These are phyloP conservation scores for Setomelanomma holmii DNA, from an alignment of 2,329 filamentous ascomycete species.

Conservation along the genomic window DNA sequence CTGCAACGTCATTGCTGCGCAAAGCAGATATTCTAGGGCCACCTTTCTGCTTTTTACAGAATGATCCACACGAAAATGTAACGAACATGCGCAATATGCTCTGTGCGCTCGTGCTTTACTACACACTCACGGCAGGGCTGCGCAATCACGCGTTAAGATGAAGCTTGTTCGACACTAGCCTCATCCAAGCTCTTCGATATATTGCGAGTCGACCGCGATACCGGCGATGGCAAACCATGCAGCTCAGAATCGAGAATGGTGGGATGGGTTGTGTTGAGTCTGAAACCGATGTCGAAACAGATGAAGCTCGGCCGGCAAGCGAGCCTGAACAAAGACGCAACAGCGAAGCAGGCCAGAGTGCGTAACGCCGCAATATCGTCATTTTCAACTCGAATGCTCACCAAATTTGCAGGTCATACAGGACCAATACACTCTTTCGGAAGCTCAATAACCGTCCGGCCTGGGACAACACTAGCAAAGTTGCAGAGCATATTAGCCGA, in stretches of 20 bases:
- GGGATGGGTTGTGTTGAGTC: not conserved
- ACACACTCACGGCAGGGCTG: constrained; percentile 1
- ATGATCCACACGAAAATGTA: constrained; percentile 1
- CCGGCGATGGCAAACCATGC: constrained; percentile 17
- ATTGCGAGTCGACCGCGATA: constrained; percentile 7
- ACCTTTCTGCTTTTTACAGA: constrained; percentile 21
- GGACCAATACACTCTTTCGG: not conserved
- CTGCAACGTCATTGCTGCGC: constrained; percentile 16
- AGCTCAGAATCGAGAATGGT: no score
- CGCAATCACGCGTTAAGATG: constrained; percentile 11
- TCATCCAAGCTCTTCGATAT: constrained; percentile 8
- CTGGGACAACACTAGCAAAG: not conserved
- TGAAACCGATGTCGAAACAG: not conserved
- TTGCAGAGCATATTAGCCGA: not conserved
- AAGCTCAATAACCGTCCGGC: not conserved
- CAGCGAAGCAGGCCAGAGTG: no score
- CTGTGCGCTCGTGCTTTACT: constrained; percentile 17
- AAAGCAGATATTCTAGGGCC: constrained; percentile 7
- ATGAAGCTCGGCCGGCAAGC: not conserved
- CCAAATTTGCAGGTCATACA: not conserved
- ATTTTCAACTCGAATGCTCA: not conserved
- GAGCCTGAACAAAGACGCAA: not conserved
- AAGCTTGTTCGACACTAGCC: constrained; percentile 6
- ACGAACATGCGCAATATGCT: constrained; percentile 12
- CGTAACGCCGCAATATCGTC: not conserved